These are phyloP conservation scores for Rhynchospora pubera DNA, from an alignment of 176 grass and related monocot genomes.

Conservation along the genomic window DNA sequence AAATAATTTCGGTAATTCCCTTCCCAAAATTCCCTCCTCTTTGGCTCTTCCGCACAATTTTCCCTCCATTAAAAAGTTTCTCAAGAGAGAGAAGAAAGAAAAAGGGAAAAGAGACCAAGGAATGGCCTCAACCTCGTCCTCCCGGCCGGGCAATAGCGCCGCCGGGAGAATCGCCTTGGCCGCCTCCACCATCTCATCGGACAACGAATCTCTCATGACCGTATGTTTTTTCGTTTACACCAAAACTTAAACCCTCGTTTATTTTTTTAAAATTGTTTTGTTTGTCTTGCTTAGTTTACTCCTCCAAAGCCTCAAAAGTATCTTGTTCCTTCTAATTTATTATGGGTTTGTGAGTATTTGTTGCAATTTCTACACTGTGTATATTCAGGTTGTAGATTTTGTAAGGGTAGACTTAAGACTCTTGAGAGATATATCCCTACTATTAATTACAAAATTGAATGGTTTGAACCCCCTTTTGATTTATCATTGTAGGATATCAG, in stretches of 20 bases:
- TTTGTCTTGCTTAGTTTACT: constrained; percentile 27
- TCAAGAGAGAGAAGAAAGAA: background rate
- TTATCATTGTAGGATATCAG: constrained; percentile 59
- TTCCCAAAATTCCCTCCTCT: background rate
- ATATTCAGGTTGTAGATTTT: background rate
- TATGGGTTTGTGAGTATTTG: background rate
- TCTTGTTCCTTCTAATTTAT: background rate
- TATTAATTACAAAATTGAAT: background rate
- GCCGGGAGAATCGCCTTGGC: constrained; percentile 35
- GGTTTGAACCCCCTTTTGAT: background rate
- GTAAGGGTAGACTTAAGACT: background rate
- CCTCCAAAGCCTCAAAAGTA: constrained; percentile 23
- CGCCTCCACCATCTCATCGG: constrained; percentile 28
- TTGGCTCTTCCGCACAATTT: background rate
- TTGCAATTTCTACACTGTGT: background rate
- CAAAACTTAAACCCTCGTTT: background rate
- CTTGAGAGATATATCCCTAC: background rate
- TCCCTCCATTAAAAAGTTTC: background rate
- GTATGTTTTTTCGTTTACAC: constrained; percentile 22
- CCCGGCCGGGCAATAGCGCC: background rate
- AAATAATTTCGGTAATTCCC: too few relatives aligned
- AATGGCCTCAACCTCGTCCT: background rate
- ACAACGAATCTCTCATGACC: constrained; percentile 41
- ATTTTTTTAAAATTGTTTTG: constrained; percentile 5
- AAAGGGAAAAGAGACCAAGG: background rate